Evolutionary conservation across 1,284 basidiomycete genomes (phyloP), one percentile per base, ranked within the genome.

Genomic region (Abortiporus biennis): DNA sequence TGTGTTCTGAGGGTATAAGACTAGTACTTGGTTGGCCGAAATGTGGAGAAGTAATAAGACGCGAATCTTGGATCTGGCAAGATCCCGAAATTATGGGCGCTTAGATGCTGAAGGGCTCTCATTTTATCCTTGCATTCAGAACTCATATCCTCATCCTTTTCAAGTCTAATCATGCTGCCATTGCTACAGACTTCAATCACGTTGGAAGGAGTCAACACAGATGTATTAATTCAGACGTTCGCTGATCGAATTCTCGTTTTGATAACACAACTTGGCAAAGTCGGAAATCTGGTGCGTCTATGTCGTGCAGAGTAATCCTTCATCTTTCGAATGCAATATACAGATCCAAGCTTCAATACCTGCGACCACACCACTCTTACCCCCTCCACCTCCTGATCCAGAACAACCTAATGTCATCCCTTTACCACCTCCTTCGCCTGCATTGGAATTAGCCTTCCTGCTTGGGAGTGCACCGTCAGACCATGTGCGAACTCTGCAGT

Each of bases 301-400:
- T 21, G 25, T 44, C 35, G 46, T 24, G 32, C 25, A 43, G 39
- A n/a, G n/a, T n/a, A n/a, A n/a, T n/a, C n/a, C n/a, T n/a, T n/a
- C n/a, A n/a, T n/a, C n/a, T n/a, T n/a, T n/a, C n/a, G n/a, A n/a
- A n/a, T n/a, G n/a, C n/a, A n/a, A n/a, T 20, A 9, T 30, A 20
- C 23, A 92, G 91, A 86, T 91, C 27, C 89, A 93, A 74, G 89
- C 79, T 19, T 77, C 80, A 3, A 73, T 93, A 19, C 85, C 91
- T 3, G 59, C 74, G 2, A 81, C 82, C 1, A 72, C 69, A 9
- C 74, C 79, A 23, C 67, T 91, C n/a, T 59, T 71, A 6, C 66
- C 71, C 11, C 47, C 65, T 2, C 62, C 63, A n/a, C 48, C 61
- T 21, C 50, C 59, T 3, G 64, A 73, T 44, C 53, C 66, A 25